phyloP scores from a whole-genome alignment of 2,329 filamentous ascomycete genomes.

The Colletotrichum sp. region DNA sequence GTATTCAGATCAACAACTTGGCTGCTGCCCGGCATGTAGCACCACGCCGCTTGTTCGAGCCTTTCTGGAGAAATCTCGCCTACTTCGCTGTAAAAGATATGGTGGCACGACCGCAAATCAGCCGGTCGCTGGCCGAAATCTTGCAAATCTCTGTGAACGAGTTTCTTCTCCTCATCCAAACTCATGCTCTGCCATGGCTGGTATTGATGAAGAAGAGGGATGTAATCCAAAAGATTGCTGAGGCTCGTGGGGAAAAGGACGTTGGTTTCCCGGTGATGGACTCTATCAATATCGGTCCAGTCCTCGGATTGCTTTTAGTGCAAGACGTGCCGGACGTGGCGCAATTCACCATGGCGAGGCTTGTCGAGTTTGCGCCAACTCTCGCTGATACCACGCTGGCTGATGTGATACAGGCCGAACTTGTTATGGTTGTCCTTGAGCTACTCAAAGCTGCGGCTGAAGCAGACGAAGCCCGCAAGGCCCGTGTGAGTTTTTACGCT shows the following conservation, averaged over 20 bases:
- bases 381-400: constrained; percentile 72
- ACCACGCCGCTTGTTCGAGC: constrained; percentile 74
- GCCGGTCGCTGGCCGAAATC: constrained; percentile 80
- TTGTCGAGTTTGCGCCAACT: constrained; percentile 72
- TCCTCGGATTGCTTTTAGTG: constrained; percentile 63
- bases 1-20: constrained; percentile 65
- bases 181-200: constrained; percentile 84
- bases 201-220: constrained; percentile 80
- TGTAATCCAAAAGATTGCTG: constrained; percentile 80
- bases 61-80: constrained; percentile 88
- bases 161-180: constrained; percentile 78
- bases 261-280: constrained; percentile 62
- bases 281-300: constrained; percentile 59
- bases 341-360: constrained; percentile 68
- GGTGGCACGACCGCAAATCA: constrained; percentile 79
- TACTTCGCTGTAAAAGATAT: constrained; percentile 85
- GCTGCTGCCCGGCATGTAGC: constrained; percentile 69
- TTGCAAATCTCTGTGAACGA: constrained; percentile 77
- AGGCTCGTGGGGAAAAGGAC: constrained; percentile 75
- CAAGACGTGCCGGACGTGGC: constrained; percentile 66
- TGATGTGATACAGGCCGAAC: constrained; percentile 75
- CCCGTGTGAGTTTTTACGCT: constrained; percentile 54
- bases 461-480: constrained; percentile 59
- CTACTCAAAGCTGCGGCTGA: constrained; percentile 82
- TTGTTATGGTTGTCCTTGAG: constrained; percentile 78